Base-by-base conservation (phyloP, 441 rosid species). In the Arabidopsis hybrid region DNA sequence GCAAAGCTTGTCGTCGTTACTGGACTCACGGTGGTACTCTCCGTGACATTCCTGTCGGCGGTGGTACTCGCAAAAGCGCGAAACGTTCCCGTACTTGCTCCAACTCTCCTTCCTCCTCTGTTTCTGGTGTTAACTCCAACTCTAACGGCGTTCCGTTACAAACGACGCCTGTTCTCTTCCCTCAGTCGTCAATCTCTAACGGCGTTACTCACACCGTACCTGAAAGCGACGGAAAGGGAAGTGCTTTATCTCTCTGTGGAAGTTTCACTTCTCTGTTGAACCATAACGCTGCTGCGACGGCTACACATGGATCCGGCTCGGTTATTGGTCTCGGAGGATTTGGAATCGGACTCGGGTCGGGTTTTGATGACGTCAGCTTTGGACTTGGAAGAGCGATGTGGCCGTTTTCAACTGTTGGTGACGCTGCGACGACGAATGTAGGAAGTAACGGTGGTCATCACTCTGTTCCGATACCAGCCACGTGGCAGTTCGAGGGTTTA, bases 1-100 rank as follows among this genome's bases (percentile, higher is more conserved):
- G 98, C 80, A 93, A 93, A 83, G 75, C 93, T 31, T 93, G 98
- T 80, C 98, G 98, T 36, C 91, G 98, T 47, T 93, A 93, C 83
- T 93, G 98, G 98, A 93, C 98, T 51, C 97, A 85, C 32, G 97
- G 98, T 53, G 98, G 98, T 21, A 88, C 98, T 85, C 75, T 94
- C 94, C 53, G 98, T 4, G 98, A 93, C 82, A 91, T 93, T 62
- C 97, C 98, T 0, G 43, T 93, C 57, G 97, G 98, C 32, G 98
- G 98, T 7, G 97, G 93, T 14, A 77, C 94, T 32, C 92, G 98
- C 38, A 91, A 86, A 82, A 74, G 78, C 32, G 89, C 98, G 0
- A 93, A 91, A 74, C 90, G 96, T 14, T 87, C 91, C 17, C 96
- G 98, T 14, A 84, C 87, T 52, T 56, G 67, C 58, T 70, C 74